A percentile compares a stretch with the other conserved stretches of the same genome.
Evolutionary conservation across 2,329 filamentous ascomycete species (phyloP).

Genomic region (Alternaria arborescens): DNA sequence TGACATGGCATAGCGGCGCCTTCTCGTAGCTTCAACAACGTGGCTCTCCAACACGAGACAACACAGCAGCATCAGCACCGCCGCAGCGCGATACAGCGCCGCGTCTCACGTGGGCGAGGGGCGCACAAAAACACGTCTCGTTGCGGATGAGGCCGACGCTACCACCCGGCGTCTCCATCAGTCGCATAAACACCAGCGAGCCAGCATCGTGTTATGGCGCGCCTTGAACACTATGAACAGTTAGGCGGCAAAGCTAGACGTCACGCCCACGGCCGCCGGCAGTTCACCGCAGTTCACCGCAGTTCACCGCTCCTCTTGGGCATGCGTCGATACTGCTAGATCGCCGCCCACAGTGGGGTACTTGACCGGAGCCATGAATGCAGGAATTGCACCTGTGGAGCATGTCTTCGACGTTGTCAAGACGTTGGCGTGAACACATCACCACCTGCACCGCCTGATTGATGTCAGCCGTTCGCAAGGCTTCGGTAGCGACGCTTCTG

Average conservation of each 20-base stretch:
- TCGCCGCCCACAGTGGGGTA: conserved; percentile 26
- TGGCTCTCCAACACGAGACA: conserved; percentile 44
- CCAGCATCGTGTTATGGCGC: conserved; percentile 32
- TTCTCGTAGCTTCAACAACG: conserved; percentile 34
- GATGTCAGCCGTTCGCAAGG: conserved; percentile 49
- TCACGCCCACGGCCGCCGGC: conserved; percentile 41
- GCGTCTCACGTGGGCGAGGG: conserved; percentile 40
- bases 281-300: conserved; percentile 51
- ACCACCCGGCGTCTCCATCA: conserved; percentile 31
- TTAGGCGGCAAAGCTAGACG: conserved; percentile 27
- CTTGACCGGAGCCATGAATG: conserved; percentile 24
- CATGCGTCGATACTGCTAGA: conserved; percentile 24
- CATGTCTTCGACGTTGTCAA: conserved; percentile 24
- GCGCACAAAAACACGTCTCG: conserved; percentile 16
- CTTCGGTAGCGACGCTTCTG: conserved; percentile 47
- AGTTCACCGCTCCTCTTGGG: conserved; percentile 42
- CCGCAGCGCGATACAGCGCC: conserved; percentile 18
- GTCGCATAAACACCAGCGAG: conserved; percentile 27
- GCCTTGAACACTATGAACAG: conserved; percentile 26
- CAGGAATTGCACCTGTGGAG: conserved; percentile 22
- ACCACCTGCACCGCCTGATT: conserved; percentile 47
- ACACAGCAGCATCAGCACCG: conserved; percentile 31
- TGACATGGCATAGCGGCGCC: conserved; percentile 25
- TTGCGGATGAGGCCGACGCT: conserved; percentile 46
- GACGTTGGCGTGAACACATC: conserved; percentile 47